These are phyloP conservation scores for Penicillium cataractarum DNA, from an alignment of 495 filamentous ascomycete species.

Conservation along the genomic window DNA sequence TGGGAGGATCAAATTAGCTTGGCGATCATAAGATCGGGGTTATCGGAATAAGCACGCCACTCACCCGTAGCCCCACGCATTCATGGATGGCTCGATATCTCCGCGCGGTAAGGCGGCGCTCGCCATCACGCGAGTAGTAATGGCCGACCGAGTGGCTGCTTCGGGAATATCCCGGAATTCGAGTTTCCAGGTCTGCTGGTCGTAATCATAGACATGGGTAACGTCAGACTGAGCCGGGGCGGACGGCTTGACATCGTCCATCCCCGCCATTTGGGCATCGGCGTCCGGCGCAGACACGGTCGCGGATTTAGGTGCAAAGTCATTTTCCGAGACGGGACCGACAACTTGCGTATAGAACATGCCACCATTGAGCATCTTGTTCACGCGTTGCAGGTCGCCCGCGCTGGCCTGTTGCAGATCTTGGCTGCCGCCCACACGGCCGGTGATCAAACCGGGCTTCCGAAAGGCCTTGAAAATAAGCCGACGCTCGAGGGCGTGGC, in stretches of 20 bases:
- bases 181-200: conserved; percentile 49
- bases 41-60: conserved; percentile 27
- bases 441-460: conserved; percentile 41
- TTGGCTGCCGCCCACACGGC: conserved; percentile 48
- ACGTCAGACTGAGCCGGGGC: not conserved
- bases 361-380: conserved; percentile 53
- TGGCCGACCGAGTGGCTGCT: conserved; percentile 49
- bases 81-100: conserved; percentile 50
- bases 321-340: conserved; percentile 39
- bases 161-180: conserved; percentile 60
- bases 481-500: conserved; percentile 60
- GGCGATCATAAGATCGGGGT: not conserved
- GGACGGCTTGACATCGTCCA: conserved; percentile 22
- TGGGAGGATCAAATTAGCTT: conserved; percentile 29
- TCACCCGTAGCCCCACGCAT: conserved; percentile 56
- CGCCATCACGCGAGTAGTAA: conserved; percentile 52
- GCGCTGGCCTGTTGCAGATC: conserved; percentile 44
- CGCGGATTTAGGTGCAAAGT: conserved; percentile 33
- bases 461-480: conserved; percentile 67
- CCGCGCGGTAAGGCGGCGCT: conserved; percentile 48
- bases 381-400: conserved; percentile 46
- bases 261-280: conserved; percentile 42
- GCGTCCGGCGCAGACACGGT: conserved; percentile 16
- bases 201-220: conserved; percentile 37
- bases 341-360: conserved; percentile 57